Evolutionary conservation across 2,329 filamentous ascomycete genomes (phyloP), one percentile per base, ranked within the genome.

Genomic region (Hymenotorrendiella dingleyae): DNA sequence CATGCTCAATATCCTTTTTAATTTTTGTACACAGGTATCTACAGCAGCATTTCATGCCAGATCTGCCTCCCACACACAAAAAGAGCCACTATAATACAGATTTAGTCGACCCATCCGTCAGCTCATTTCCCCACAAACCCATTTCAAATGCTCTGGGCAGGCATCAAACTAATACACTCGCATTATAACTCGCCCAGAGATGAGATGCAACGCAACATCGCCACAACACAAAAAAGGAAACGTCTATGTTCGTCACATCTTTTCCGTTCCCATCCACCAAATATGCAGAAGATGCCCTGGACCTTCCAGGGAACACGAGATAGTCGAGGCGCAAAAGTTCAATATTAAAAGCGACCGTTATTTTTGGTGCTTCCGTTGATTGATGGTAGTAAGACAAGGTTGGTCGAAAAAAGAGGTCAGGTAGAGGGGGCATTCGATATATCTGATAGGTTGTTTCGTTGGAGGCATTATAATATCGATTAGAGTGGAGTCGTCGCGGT

Each of bases 371-470:
- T 26, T 32, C 22, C 24, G 37, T 29, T 36, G 36, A 45, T 44
- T 46, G 43, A 42, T 53, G 43, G 36, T 60, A 58, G 48, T 59
- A 58, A 58, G 50, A 60, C 55, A 57, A 43, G 38, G 48, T 44
- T 43, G 44, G 29, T 52, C 46, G 52, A 55, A 57, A 43, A 48
- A 50, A 43, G 42, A 21, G 43, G 17, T 42, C 48, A 52, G 48
- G 40, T 16, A 20, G 36, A 14, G 26, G 23, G 27, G 23, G 37
- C 36, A 50, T 47, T 33, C 36, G 45, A 48, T 48, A 54, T 52
- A 28, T 56, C 46, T 34, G 50, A 45, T 22, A 38, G 37, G 26
- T 29, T 26, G 29, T 40, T 35, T 42, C 33, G 22, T 40, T 34
- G 10, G 35, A 41, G 48, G 46, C 49, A 59, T 57, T 58, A 58